phyloP scores from a whole-genome alignment of 1,284 basidiomycete species.

The Tylopilus orsonianus region DNA sequence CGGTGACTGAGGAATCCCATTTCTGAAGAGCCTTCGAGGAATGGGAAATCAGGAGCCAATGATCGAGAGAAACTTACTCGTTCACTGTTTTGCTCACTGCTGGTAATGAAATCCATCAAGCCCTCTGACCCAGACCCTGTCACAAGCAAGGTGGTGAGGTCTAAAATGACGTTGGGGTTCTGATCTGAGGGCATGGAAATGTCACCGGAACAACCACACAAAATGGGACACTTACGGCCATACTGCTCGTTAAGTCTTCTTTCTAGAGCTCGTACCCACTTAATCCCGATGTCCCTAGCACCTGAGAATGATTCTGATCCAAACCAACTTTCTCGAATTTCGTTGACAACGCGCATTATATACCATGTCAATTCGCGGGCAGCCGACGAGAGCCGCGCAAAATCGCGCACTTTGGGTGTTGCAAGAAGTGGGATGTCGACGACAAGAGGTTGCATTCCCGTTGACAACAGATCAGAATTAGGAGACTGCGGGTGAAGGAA shows the following conservation, averaged over 20 bases:
- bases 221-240: conserved; percentile 49
- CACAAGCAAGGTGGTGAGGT: conserved; percentile 68
- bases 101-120: conserved; percentile 69
- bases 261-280: conserved; percentile 67
- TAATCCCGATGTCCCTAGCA: conserved; percentile 68
- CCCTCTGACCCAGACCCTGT: conserved; percentile 69
- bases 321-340: conserved; percentile 70
- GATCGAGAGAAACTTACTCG: conserved; percentile 47
- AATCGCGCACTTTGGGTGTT: conserved; percentile 56
- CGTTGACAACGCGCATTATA: conserved; percentile 62
- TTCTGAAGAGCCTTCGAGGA: conserved; percentile 64
- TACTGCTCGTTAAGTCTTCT: conserved; percentile 61
- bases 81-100: conserved; percentile 77
- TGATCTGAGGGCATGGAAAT: conserved; percentile 42
- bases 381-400: conserved; percentile 69
- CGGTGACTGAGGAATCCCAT: conserved; percentile 73
- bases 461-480: conserved; percentile 28
- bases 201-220: conserved; percentile 5
- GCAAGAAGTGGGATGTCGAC: conserved; percentile 60
- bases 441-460: conserved; percentile 46
- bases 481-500: conserved; percentile 44
- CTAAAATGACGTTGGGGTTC: conserved; percentile 60
- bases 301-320: conserved; percentile 64
- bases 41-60: conserved; percentile 19
- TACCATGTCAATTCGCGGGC: conserved; percentile 72